phyloP scores from a whole-genome alignment of 768 basidiomycete genomes.

The Vararia minispora region DNA sequence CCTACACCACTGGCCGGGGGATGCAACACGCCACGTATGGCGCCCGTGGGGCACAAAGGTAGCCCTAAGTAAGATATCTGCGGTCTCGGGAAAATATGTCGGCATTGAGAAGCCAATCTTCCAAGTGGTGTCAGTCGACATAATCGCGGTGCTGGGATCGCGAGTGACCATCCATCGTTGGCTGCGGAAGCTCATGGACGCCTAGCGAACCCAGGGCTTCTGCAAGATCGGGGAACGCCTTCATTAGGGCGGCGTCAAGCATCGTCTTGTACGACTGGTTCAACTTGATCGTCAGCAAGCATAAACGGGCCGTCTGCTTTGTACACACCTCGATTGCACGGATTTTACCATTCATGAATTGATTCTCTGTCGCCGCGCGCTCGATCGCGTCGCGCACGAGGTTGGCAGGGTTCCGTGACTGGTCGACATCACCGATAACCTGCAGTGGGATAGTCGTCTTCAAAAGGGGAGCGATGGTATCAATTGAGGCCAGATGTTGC shows the following conservation, averaged over 20 bases:
- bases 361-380: conserved; percentile 79
- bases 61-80: too few relatives aligned
- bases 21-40: too few relatives aligned
- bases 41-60: too few relatives aligned
- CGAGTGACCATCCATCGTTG: too few relatives aligned
- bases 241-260: conserved; percentile 58
- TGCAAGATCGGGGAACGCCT: conserved; percentile 61
- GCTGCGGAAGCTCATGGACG: too few relatives aligned
- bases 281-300: conserved; percentile 1
- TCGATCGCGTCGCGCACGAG: conserved; percentile 73
- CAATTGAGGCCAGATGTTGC: conserved; percentile 50
- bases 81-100: too few relatives aligned
- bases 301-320: neutral
- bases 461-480: conserved; percentile 53
- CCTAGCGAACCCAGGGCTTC: conserved; percentile 9
- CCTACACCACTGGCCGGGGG: too few relatives aligned
- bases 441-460: conserved; percentile 64
- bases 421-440: conserved; percentile 70
- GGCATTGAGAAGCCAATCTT: too few relatives aligned
- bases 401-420: conserved; percentile 69
- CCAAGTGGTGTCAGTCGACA: too few relatives aligned
- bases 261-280: conserved; percentile 57
- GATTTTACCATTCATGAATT: conserved; percentile 87
- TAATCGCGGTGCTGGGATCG: too few relatives aligned
- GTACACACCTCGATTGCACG: conserved; percentile 58